Percentiles rank a stretch among this genome's conserved stretches.
Conservation (phyloP, 129 eudicot species). For the Lonicera japonica region DNA sequence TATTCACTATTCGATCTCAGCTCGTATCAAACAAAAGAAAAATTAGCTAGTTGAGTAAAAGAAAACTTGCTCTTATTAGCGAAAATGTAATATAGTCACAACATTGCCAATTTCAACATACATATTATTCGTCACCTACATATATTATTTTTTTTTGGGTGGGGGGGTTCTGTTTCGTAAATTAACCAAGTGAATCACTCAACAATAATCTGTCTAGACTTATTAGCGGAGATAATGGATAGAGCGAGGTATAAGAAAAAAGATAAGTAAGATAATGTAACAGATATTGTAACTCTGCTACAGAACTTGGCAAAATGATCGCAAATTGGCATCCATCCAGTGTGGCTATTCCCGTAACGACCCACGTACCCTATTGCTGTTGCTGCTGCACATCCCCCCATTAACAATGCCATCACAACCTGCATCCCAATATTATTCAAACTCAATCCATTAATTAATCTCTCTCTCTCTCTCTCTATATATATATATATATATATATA, state of each 20-base stretch:
- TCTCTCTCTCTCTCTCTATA: too few relatives aligned
- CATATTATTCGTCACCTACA: too few relatives aligned
- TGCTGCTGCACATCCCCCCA: conserved; percentile 34
- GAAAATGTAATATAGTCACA: too few relatives aligned
- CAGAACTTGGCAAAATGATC: conserved; percentile 26
- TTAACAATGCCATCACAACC: conserved; percentile 15
- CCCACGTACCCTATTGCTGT: conserved; percentile 32
- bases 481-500: too few relatives aligned
- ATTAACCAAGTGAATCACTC: background rate
- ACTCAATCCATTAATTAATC: too few relatives aligned
- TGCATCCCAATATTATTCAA: background rate
- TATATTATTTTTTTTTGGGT: too few relatives aligned
- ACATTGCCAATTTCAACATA: too few relatives aligned
- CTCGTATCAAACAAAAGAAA: too few relatives aligned
- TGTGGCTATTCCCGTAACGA: conserved; percentile 25
- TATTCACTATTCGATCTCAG: too few relatives aligned
- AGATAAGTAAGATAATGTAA: conserved; percentile 8
- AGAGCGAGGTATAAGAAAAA: conserved; percentile 20
- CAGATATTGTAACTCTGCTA: conserved; percentile 5
- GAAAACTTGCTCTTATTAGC: too few relatives aligned
- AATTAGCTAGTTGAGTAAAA: too few relatives aligned
- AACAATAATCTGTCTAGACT: conserved; percentile 1
- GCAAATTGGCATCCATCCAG: conserved; percentile 38
- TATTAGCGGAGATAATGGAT: conserved; percentile 18
- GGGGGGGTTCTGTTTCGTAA: too few relatives aligned